phyloP scores from a whole-genome alignment of 1,139 yeast genomes.

The Candida glucosophila region DNA sequence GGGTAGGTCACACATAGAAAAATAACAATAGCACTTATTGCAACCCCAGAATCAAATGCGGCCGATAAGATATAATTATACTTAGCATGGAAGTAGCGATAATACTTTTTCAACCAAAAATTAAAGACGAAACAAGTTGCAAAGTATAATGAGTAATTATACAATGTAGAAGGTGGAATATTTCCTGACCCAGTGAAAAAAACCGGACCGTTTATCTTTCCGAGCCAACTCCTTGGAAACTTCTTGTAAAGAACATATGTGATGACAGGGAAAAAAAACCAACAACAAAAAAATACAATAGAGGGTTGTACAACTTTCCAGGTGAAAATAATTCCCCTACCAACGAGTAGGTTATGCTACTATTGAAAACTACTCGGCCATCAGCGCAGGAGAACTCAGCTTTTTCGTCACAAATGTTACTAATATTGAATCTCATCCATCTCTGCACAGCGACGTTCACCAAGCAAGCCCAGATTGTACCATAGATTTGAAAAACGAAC shows the following conservation, averaged over 20 bases:
- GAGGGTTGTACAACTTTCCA: slow-evolving; percentile 31
- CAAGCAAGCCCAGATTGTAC: slow-evolving; percentile 20
- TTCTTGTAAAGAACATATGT: slow-evolving; percentile 11
- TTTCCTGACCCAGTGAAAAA: slow-evolving; percentile 41
- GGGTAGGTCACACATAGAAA: slow-evolving; percentile 29
- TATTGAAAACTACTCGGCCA: slow-evolving; percentile 10
- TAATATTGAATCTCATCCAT: slow-evolving; percentile 11
- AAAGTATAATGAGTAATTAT: slow-evolving; percentile 40
- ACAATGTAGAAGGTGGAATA: slow-evolving; percentile 49
- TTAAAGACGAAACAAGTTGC: slow-evolving; percentile 44
- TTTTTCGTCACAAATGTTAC: slow-evolving; percentile 5
- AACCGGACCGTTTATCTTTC: slow-evolving; percentile 26
- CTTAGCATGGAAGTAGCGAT: slow-evolving; percentile 15
- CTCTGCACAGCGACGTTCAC: slow-evolving; percentile 23
- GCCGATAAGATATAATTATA: slow-evolving; percentile 18
- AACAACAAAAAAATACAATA: slow-evolving; percentile 35
- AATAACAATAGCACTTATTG: slow-evolving; percentile 32
- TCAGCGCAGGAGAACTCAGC: slow-evolving; percentile 11
- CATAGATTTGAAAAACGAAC: slow-evolving; percentile 20
- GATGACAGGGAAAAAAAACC: slow-evolving; percentile 35
- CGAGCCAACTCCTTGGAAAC: slow-evolving; percentile 12
- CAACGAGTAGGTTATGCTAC: slow-evolving; percentile 11
- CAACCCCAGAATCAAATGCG: slow-evolving; percentile 24
- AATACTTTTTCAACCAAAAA: slow-evolving; percentile 38
- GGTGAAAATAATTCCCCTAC: slow-evolving; percentile 24